These are phyloP conservation scores for Protomyces lactucae-debilis DNA, from an alignment of 1,139 yeast species.

Conservation along the genomic window DNA sequence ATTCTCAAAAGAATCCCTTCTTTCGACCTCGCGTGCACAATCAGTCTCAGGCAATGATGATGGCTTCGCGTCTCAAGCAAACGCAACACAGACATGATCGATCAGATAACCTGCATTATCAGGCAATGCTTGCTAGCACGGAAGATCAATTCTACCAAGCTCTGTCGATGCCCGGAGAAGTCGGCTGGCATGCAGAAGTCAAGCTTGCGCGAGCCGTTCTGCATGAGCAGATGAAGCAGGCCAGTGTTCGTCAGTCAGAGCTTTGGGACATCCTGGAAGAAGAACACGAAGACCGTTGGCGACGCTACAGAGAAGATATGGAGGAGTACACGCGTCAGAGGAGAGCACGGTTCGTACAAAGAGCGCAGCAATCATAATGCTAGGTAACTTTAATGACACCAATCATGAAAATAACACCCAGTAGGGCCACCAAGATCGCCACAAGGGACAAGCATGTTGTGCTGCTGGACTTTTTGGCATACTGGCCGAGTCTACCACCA, in stretches of 20 bases:
- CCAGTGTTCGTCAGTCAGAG: slow-evolving; percentile 1
- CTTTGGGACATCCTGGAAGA: slow-evolving; percentile 7
- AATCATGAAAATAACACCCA: slow-evolving; percentile 7
- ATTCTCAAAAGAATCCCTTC: slow-evolving; percentile 12
- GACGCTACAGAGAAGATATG: neutral
- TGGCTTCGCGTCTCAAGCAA: neutral
- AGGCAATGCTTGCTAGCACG: slow-evolving; percentile 4
- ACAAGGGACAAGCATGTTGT: slow-evolving; percentile 11
- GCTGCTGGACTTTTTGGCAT: slow-evolving; percentile 17
- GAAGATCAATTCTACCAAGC: slow-evolving; percentile 17
- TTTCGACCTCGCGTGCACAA: slow-evolving; percentile 15
- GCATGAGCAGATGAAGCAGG: slow-evolving; percentile 1
- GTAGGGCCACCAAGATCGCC: slow-evolving; percentile 14
- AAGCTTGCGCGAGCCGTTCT: slow-evolving; percentile 2
- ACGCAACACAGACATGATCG: slow-evolving; percentile 16
- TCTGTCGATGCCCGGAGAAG: neutral
- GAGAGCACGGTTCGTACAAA: neutral
- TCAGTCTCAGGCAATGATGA: slow-evolving; percentile 11
- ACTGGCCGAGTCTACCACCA: slow-evolving; percentile 17
- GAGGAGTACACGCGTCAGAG: neutral
- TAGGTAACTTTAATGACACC: slow-evolving; percentile 10
- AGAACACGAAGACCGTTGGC: slow-evolving; percentile 1
- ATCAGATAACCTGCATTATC: slow-evolving; percentile 2
- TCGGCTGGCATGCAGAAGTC: slow-evolving; percentile 15
- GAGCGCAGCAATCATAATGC: neutral